Conservation (phyloP, 345 rosid species). For the Lenwebbia sp. region DNA sequence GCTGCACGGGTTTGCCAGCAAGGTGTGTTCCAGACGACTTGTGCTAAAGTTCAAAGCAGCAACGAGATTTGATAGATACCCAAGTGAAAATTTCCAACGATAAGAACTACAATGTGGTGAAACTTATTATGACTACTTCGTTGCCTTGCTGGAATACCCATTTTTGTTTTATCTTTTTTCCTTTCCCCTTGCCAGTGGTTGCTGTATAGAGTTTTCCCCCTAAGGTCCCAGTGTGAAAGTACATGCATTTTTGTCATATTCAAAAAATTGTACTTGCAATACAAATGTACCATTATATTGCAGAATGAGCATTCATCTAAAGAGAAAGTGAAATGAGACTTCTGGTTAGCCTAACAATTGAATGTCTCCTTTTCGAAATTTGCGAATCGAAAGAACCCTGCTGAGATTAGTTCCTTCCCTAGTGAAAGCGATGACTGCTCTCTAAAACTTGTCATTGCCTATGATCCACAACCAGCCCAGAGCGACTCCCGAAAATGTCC, state of each 20-base stretch:
- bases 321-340: background rate
- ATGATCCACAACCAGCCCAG: conserved; percentile 85
- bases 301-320: background rate
- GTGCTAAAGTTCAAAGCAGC: no score
- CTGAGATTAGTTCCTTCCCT: no score
- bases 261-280: background rate
- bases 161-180: background rate
- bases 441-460: conserved; percentile 13
- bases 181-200: background rate
- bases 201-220: background rate
- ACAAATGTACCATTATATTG: background rate
- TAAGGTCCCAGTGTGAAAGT: background rate
- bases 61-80: no score
- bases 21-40: no score
- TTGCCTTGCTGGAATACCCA: background rate
- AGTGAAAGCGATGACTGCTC: background rate
- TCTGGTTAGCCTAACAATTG: background rate
- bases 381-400: background rate
- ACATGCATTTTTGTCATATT: background rate
- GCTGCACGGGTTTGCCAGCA: no score
- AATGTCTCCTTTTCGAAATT: background rate
- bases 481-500: conserved; percentile 54
- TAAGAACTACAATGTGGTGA: background rate
- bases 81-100: background rate
- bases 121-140: background rate